Evolutionary conservation across 768 basidiomycete species (phyloP).

Genomic region (Xerocomus potaroensis): DNA sequence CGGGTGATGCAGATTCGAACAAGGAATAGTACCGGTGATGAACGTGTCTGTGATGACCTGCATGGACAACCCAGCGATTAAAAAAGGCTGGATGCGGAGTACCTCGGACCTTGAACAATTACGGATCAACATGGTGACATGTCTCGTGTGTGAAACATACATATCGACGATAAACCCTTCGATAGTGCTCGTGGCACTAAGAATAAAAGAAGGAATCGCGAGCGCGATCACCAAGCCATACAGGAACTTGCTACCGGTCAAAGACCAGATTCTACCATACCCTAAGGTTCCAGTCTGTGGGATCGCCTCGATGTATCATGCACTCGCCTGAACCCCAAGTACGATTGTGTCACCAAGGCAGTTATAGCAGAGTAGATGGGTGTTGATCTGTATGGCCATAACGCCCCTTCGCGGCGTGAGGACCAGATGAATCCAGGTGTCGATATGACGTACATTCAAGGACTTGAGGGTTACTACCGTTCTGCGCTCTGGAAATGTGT

Average conservation of each 20-base stretch:
- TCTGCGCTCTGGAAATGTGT: too few species aligned
- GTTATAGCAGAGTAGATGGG: conserved; percentile 43
- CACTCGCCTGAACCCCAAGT: conserved; percentile 43
- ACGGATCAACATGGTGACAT: not conserved
- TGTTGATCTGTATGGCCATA: conserved; percentile 51
- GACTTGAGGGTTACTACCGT: conserved; percentile 8
- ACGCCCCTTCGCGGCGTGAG: conserved; percentile 27
- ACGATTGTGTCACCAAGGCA: conserved; percentile 48
- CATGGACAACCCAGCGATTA: conserved; percentile 44
- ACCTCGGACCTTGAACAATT: conserved; percentile 36
- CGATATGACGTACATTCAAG: conserved; percentile 1
- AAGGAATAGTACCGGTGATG: conserved; percentile 36
- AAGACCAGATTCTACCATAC: conserved; percentile 10
- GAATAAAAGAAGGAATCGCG: conserved; percentile 37
- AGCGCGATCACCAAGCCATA: conserved; percentile 34
- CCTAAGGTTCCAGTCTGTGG: not conserved
- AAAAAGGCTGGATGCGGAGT: conserved; percentile 36
- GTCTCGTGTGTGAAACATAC: conserved; percentile 27
- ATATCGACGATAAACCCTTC: conserved; percentile 38
- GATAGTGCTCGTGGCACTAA: conserved; percentile 41
- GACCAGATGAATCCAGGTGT: not conserved
- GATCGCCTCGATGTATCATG: not conserved
- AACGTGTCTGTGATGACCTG: conserved; percentile 42
- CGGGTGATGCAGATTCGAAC: not conserved
- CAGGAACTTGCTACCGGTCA: conserved; percentile 18